A percentile compares a stretch with the other conserved stretches of the same genome.
phyloP scores from a whole-genome alignment of 805 yeast genomes.

The Ogataea ganodermae region DNA sequence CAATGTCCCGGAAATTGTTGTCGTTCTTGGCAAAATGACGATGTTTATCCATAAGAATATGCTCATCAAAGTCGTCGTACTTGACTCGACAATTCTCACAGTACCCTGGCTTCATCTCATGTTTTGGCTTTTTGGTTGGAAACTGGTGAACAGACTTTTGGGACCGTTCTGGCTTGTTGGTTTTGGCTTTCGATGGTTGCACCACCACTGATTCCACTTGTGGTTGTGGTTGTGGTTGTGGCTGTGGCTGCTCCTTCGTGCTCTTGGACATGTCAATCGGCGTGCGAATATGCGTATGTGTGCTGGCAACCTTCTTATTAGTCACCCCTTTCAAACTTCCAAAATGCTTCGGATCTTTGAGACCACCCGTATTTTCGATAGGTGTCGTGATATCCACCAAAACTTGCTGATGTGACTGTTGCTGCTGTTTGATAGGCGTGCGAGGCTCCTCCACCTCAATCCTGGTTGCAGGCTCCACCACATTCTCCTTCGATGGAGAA shows the following conservation, averaged over 20 bases:
- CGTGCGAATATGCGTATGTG: slow-evolving; percentile 1
- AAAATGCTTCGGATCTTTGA: background rate
- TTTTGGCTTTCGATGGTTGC: slow-evolving; percentile 4
- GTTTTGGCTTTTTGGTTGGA: slow-evolving; percentile 21
- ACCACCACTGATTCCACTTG: slow-evolving; percentile 7
- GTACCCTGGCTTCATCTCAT: slow-evolving; percentile 60
- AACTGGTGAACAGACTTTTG: background rate
- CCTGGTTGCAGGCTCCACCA: background rate
- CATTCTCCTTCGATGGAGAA: slow-evolving; percentile 12
- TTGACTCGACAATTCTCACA: slow-evolving; percentile 92
- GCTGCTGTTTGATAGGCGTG: slow-evolving; percentile 1
- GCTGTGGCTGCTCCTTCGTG: background rate
- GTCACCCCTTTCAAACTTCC: slow-evolving; percentile 4
- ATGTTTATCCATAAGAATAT: slow-evolving; percentile 69
- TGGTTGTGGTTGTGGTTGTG: slow-evolving; percentile 1
- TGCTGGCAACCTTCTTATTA: background rate
- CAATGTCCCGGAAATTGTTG: slow-evolving; percentile 74
- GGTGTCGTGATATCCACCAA: background rate
- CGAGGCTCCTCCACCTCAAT: slow-evolving; percentile 4
- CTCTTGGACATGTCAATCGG: slow-evolving; percentile 3
- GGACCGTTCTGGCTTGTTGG: background rate
- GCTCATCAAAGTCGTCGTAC: slow-evolving; percentile 79
- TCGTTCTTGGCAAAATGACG: slow-evolving; percentile 74
- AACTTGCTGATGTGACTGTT: slow-evolving; percentile 3
- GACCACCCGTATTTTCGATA: background rate